Evolutionary conservation across 176 grass and related monocot species (phyloP), one percentile per base, ranked within the genome.

Genomic region (Chloris gayana): DNA sequence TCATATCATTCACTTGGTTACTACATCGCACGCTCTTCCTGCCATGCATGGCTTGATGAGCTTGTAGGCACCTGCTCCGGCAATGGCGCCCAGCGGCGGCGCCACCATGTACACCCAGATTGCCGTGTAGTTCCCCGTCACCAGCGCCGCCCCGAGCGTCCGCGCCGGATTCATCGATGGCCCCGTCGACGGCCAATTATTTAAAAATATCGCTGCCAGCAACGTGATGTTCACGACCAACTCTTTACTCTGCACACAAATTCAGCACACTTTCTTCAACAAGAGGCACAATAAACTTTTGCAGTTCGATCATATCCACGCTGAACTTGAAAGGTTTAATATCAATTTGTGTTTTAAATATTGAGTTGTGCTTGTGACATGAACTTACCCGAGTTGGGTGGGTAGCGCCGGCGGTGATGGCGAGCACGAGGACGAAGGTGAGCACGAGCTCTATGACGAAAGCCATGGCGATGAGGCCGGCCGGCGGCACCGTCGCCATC

Each of bases 391-490:
- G 80, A 33, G 62, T 56, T 13, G 88, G 69, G 24, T 90, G 85
- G 3, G 76, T 85, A n/a, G 91, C 71, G n/a, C 83, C 85, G 19
- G 91, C 75, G 73, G 74, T 73, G 68, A 93, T 81, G 78, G 90
- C 88, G 80, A 93, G 88, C 38, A 93, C 5, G 75, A 93, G 88
- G 21, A 83, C 84, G 79, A 77, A 83, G 11, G 91, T 88, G 65
- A 88, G 68, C 38, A 64, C 53, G 4, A 88, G 82, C 91, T 94
- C 47, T 4, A 50, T 44, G 9, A 44, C 11, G 41, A 44, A 44
- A 10, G 8, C 7, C 41, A 11, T 2, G 9, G 41, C 1, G 41
- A 10, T 12, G 9, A 1, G 1, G 9, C 41, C 41, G 41, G 12
- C 9, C 1, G 41, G 41, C 9, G 91, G 91, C 39, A 94, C 85